Conservation (phyloP, 1,284 basidiomycete genomes). For the Hymenochaete sp. region DNA sequence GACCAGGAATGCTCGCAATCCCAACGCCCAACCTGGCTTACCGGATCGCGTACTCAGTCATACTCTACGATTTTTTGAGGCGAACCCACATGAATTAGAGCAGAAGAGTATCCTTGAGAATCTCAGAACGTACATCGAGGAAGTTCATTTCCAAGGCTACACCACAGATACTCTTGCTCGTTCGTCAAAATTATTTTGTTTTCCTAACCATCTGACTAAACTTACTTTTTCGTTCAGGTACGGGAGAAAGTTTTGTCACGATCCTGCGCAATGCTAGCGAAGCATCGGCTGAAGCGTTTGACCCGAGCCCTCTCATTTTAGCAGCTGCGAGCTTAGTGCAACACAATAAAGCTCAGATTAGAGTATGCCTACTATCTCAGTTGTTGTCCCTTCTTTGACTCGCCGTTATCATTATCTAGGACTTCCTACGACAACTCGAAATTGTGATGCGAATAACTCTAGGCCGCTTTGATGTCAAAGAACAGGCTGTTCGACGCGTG, state of each 20-base stretch:
- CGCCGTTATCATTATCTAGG: constrained; percentile 31
- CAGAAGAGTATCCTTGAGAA: constrained; percentile 45
- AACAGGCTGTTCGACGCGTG: constrained; percentile 38
- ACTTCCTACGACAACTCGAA: constrained; percentile 48
- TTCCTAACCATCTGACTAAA: background rate
- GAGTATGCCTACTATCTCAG: constrained; percentile 32
- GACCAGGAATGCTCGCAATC: constrained; percentile 11
- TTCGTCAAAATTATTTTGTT: constrained; percentile 26
- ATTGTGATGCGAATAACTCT: constrained; percentile 46
- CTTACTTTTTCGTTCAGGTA: constrained; percentile 32
- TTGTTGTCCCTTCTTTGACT: constrained; percentile 1
- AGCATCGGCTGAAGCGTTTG: constrained; percentile 35
- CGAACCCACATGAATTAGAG: constrained; percentile 40
- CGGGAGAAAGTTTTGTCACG: constrained; percentile 43
- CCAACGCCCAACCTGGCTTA: constrained; percentile 22
- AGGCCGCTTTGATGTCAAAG: constrained; percentile 40
- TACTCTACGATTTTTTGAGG: constrained; percentile 37
- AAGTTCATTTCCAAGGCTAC: constrained; percentile 46
- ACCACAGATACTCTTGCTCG: constrained; percentile 44
- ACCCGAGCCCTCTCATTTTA: constrained; percentile 46
- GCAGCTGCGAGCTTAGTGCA: constrained; percentile 46
- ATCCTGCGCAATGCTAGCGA: constrained; percentile 51
- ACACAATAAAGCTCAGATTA: constrained; percentile 49
- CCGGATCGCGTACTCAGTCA: constrained; percentile 50
- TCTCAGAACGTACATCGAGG: constrained; percentile 41